phyloP scores from a whole-genome alignment of 164 flowering plant genomes.

The Nymphaea thermarum region DNA sequence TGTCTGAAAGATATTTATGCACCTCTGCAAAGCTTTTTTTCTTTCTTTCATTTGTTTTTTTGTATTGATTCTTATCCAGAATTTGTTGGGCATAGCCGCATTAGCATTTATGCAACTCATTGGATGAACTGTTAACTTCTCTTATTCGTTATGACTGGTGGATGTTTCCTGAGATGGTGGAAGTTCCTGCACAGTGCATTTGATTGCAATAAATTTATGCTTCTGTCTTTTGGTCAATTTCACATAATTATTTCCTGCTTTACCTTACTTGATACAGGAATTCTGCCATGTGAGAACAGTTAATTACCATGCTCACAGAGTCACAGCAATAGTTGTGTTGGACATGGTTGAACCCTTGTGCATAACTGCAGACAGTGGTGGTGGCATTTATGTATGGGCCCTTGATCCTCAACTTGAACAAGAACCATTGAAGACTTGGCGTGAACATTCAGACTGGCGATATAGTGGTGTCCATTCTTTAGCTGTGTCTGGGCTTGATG shows the following conservation, averaged over 20 bases:
- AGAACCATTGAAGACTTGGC: conserved; percentile 55
- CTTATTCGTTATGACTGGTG: neutral
- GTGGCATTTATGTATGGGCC: conserved; percentile 73
- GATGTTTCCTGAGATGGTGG: neutral
- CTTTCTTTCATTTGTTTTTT: too few species aligned
- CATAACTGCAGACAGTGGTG: conserved; percentile 77
- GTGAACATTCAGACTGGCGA: conserved; percentile 87
- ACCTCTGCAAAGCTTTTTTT: too few species aligned
- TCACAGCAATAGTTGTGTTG: conserved; percentile 52
- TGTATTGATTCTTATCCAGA: too few species aligned
- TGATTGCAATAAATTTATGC: neutral
- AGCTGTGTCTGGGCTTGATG: conserved; percentile 36
- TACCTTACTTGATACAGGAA: conserved; percentile 35
- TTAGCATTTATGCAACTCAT: too few species aligned
- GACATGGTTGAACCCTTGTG: conserved; percentile 53
- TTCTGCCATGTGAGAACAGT: conserved; percentile 62
- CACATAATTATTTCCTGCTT: neutral
- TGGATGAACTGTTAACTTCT: too few species aligned
- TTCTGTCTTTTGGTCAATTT: neutral
- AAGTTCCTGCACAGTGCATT: neutral
- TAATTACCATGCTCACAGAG: conserved; percentile 72
- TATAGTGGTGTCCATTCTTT: conserved; percentile 86
- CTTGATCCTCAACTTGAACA: conserved; percentile 14
- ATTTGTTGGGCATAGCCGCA: too few species aligned
- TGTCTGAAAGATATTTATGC: too few species aligned